Evolutionary conservation across 2,329 filamentous ascomycete genomes (phyloP), one percentile per base, ranked within the genome.

Genomic region (Cladosporium sp.): DNA sequence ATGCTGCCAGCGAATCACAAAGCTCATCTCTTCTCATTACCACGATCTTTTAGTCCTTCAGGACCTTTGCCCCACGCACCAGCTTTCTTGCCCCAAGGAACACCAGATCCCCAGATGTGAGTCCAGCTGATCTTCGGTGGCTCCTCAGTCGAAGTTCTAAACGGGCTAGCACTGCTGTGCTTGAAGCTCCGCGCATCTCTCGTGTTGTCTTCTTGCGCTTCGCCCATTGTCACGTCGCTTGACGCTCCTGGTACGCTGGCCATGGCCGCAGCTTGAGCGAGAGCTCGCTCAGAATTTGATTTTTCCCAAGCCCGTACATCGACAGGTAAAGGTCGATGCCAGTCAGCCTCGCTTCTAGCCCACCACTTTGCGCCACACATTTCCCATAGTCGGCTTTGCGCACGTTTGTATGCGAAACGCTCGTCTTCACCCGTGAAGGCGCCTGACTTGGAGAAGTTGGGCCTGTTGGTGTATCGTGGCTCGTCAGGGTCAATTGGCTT

Each of bases 391-490:
- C 92, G 82, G 70, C 89, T 92, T 52, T 87, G 83, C 1, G 91
- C 92, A 28, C 92, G 84, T 77, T 92, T 92, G 71, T 92, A 93
- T 0, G 91, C 91, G 75, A 95, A 95, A 14, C 87, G 83, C 76
- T 94, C 91, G 75, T 94, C 92, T 75, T 93, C 90, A 14, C 92
- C 92, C 0, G 90, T 93, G 72, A 94, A 90, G 0, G 86, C 87
- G 12, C 83, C 81, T 0, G 88, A 85, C 69, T 89, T 87, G 59
- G 82, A 85, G 73, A 94, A 95, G 73, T 94, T 85, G 0, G 81
- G 81, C 1, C 77, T 73, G 2, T 32, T 65, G 57, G 70, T 70
- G 34, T 54, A 38, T n/a, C 67, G 68, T 26, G 65, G 71, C 61
- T 75, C 71, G 59, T 78, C 74, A 4, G 74, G 75, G 54, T 77